Evolutionary conservation across 1,284 basidiomycete genomes (phyloP), one percentile per base, ranked within the genome.

Genomic region (Ceratobasidium sp.): DNA sequence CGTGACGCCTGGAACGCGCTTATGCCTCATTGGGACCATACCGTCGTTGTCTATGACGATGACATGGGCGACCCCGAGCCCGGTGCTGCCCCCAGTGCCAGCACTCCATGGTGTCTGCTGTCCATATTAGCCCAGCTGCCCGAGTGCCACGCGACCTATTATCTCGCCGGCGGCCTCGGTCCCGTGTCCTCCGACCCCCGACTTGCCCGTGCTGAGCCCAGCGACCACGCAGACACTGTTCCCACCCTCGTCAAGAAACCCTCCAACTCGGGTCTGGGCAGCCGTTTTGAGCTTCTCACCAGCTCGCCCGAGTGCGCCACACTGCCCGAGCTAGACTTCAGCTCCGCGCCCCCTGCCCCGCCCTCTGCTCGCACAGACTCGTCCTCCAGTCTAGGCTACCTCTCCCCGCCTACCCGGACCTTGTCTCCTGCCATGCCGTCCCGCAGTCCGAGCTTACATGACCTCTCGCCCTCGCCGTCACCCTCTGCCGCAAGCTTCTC

Each of bases 41-140:
- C 90, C 79, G 83, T 93, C 29, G 86, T 94, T 71, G 83, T 94
- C 5, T 92, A 91, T 80, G 92, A 93, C 78, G 90, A 93, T 75
- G 88, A 90, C 75, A 93, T 93, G 85, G 89, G 91, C 79, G 83
- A 86, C 67, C 87, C 86, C 73, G 88, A 91, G 78, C 71, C 71
- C n/a, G 56, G 62, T 80, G 89, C 29, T 83, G 92, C 50, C 83
- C 91, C 44, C 84, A 82, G 57, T 83, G 85, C 72, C 87, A 87
- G 76, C n/a, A 67, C 73, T 56, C 77, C 75, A 80, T 82, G 75
- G 88, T 69, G 66, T 7, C 67, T 79, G 22, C 54, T 77, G 31
- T 31, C 76, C 44, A 54, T 77, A 29, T 62, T 79, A 22, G 24
- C 44, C 8, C 66, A 76, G 8, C 67, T 79, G 7, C 71, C 72